These are phyloP conservation scores for Colletotrichum sojae DNA, from an alignment of 2,329 filamentous ascomycete species.

Conservation along the genomic window DNA sequence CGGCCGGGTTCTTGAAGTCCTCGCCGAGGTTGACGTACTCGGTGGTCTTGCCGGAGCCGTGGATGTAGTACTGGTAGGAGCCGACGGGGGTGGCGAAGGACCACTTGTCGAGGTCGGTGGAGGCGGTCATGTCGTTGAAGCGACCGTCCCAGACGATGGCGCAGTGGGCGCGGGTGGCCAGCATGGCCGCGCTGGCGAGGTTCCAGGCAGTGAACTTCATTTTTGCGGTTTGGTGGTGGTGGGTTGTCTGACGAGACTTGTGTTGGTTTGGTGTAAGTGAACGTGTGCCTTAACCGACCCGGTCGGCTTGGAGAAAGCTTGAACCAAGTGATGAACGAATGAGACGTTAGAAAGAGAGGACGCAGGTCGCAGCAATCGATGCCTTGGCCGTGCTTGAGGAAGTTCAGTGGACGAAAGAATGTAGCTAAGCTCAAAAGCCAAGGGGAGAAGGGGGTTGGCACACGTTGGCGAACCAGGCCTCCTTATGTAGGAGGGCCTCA, in stretches of 20 bases:
- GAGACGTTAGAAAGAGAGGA: conserved; percentile 38
- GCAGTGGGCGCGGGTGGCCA: conserved; percentile 36
- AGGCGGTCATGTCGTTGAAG: conserved; percentile 71
- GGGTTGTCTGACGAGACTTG: conserved; percentile 15
- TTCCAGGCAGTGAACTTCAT: conserved; percentile 39
- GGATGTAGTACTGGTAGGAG: conserved; percentile 83
- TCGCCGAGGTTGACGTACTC: conserved; percentile 74
- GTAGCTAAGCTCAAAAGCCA: conserved; percentile 37
- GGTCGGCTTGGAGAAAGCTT: conserved; percentile 38
- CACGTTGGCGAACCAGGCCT: conserved; percentile 10
- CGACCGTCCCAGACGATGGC: conserved; percentile 74
- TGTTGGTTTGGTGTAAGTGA: conserved; percentile 24
- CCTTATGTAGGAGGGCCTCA: conserved; percentile 29
- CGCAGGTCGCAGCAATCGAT: conserved; percentile 40
- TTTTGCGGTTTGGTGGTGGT: neutral
- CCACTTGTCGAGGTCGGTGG: conserved; percentile 72
- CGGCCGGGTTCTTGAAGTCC: conserved; percentile 76
- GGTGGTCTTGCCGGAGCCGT: conserved; percentile 69
- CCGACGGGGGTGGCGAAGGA: conserved; percentile 78
- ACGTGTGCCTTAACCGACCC: conserved; percentile 33
- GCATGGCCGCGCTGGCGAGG: conserved; percentile 38
- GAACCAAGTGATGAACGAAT: conserved; percentile 32
- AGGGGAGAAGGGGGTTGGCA: neutral
- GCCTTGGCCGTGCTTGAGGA: conserved; percentile 40
- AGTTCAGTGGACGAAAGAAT: conserved; percentile 34